Evolutionary conservation across 176 grass and related monocot species (phyloP), one percentile per base, ranked within the genome.

Genomic region (Oryza nivara): DNA sequence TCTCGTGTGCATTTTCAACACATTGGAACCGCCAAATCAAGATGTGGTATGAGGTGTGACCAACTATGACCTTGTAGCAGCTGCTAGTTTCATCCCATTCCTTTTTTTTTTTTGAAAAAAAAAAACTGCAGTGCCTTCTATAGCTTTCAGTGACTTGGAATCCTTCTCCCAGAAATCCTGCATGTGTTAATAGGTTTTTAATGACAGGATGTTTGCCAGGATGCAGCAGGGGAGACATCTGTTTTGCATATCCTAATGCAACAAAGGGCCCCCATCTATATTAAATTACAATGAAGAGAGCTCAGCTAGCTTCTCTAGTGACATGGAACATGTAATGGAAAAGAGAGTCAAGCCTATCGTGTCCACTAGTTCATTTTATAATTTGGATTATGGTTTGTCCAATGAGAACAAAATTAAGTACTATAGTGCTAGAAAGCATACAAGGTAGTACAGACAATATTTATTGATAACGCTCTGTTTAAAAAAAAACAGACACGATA

Each of bases 91-190:
- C n/a, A 11, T 48, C 6, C 6, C 44, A 28, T 43, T 15, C 40
- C 9, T 0, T 11, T 0, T 78, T 68, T 79, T 48, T 30, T 30
- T 30, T 30, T n/a, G n/a, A n/a, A n/a, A 1, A 8, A 41, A 41
- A 26, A 11, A 66, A 65, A 5, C 49, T 20, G 3, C 22, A 28
- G 13, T 28, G 23, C 46, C 77, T 47, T 79, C 40, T 47, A 52
- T 80, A n/a, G 65, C 65, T 80, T 52, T 80, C 78, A 34, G 78
- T 69, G 44, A 80, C 45, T 54, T 80, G 65, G 60, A 54, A 16
- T 15, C 41, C 26, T 34, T 30, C 44, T 11, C 23, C 77, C 77
- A n/a, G 65, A 80, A 80, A 68, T 68, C 65, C 63, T 36, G 77
- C 44, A 20, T 11, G 40, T 7, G 8, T 64, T 66, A 20, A 11